Conservation (phyloP, 2,329 filamentous ascomycete species). For the Beauveria australis region DNA sequence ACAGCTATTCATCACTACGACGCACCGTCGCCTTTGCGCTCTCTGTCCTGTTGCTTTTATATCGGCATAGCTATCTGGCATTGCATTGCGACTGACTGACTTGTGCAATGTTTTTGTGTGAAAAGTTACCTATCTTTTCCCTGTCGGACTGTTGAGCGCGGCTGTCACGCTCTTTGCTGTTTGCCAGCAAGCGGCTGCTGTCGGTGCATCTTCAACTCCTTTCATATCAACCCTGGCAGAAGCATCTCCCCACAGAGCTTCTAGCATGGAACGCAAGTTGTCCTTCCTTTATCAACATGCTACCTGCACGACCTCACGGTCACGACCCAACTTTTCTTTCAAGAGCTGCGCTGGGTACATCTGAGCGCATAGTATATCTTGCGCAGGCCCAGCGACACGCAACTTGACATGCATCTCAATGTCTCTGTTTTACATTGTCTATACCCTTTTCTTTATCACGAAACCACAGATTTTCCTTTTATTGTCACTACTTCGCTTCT, state of each 20-base stretch:
- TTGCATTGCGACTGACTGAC: background rate
- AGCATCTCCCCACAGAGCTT: background rate
- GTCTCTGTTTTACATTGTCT: slow-evolving; percentile 10
- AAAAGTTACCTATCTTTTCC: background rate
- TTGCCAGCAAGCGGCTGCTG: background rate
- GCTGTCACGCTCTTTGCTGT: background rate
- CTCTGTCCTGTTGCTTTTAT: background rate
- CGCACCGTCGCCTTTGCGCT: background rate
- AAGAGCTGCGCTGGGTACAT: background rate
- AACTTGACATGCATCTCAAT: slow-evolving; percentile 4
- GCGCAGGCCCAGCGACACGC: background rate
- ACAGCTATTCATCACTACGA: slow-evolving; percentile 1
- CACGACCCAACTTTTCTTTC: background rate
- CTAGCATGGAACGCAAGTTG: background rate
- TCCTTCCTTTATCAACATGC: background rate
- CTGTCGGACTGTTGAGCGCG: background rate
- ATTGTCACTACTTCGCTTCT: background rate
- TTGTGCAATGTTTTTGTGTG: background rate
- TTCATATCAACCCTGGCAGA: background rate
- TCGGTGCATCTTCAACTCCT: background rate
- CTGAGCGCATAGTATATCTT: background rate
- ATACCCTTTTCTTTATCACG: slow-evolving; percentile 10
- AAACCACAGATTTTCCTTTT: slow-evolving; percentile 4
- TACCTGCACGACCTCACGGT: background rate
- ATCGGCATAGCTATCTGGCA: background rate